phyloP scores from a whole-genome alignment of 352 stramenopile species.

The Globisporangium okanoganense region DNA sequence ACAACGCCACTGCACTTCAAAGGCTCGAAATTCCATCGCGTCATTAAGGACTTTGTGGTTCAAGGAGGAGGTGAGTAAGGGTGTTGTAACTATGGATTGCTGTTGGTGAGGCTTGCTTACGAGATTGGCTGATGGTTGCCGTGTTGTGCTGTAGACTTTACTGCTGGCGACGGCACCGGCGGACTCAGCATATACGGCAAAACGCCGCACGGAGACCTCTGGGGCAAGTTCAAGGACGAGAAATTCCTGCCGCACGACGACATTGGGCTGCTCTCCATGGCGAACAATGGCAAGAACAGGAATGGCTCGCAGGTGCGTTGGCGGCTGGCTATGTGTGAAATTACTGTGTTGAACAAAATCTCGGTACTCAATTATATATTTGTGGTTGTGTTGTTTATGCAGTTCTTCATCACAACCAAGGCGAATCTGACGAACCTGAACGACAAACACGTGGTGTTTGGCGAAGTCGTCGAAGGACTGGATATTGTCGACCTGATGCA shows the following conservation, averaged over 20 bases:
- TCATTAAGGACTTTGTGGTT: constrained; percentile 93
- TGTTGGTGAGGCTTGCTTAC: neutral
- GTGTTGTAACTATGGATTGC: neutral
- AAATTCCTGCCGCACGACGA: constrained; percentile 70
- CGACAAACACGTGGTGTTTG: constrained; percentile 97
- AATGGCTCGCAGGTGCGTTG: constrained; percentile 63
- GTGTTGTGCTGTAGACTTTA: constrained; percentile 40
- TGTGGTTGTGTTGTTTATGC: neutral
- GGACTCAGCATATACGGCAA: constrained; percentile 76
- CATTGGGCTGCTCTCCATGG: constrained; percentile 79
- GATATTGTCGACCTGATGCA: constrained; percentile 73
- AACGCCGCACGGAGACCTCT: constrained; percentile 59
- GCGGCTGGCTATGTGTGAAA: neutral
- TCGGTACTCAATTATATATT: neutral
- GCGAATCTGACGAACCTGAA: constrained; percentile 73
- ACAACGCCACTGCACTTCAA: constrained; percentile 74
- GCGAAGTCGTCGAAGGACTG: constrained; percentile 85
- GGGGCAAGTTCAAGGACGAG: constrained; percentile 85
- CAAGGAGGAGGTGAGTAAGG: constrained; percentile 56
- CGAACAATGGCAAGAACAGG: constrained; percentile 68
- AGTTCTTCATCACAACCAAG: constrained; percentile 84
- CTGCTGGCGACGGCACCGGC: constrained; percentile 64
- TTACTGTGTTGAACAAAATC: neutral
- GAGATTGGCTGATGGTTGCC: neutral
- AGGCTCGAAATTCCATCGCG: constrained; percentile 85